Percentiles rank a stretch among this genome's conserved stretches.
Conservation (phyloP, 768 basidiomycete genomes). For the Auricularia auricula-judae region DNA sequence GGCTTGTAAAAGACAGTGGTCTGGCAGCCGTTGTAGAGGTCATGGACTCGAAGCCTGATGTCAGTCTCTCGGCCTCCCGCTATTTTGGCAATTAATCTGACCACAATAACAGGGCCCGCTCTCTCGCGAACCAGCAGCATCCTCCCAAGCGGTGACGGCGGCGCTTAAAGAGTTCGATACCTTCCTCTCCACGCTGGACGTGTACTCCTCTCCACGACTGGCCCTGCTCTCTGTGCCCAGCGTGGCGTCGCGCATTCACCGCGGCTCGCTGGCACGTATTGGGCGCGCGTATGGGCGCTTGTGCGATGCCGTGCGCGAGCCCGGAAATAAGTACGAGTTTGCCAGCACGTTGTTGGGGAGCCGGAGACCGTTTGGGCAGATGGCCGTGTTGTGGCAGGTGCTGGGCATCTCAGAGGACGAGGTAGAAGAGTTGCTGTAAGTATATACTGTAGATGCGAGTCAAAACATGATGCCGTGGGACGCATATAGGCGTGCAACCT, state of each 20-base stretch:
- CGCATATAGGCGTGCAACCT: too few relatives aligned
- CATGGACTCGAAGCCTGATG: too few relatives aligned
- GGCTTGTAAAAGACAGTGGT: conserved; percentile 28
- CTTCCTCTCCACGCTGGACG: conserved; percentile 77
- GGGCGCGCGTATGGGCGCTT: conserved; percentile 59
- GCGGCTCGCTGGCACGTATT: conserved; percentile 57
- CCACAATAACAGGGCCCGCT: conserved; percentile 39
- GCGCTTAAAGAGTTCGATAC: conserved; percentile 62
- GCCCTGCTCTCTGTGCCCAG: conserved; percentile 57
- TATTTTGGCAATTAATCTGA: conserved; percentile 18
- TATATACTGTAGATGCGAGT: too few relatives aligned
- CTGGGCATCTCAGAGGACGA: conserved; percentile 50
- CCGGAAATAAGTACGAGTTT: conserved; percentile 84
- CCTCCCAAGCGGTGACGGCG: conserved; percentile 48
- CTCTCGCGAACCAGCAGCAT: conserved; percentile 58
- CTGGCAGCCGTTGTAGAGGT: conserved; percentile 24
- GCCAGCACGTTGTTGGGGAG: conserved; percentile 73
- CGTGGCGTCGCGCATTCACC: conserved; percentile 63
- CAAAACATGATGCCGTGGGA: too few relatives aligned
- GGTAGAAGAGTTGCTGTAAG: background rate
- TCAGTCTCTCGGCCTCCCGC: conserved; percentile 4
- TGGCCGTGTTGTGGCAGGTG: conserved; percentile 62
- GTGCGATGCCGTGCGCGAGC: conserved; percentile 65
- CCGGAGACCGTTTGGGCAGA: conserved; percentile 75
- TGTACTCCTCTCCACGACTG: conserved; percentile 72